phyloP scores from a whole-genome alignment of 1,284 basidiomycete genomes.

The Leccinum solheimii region DNA sequence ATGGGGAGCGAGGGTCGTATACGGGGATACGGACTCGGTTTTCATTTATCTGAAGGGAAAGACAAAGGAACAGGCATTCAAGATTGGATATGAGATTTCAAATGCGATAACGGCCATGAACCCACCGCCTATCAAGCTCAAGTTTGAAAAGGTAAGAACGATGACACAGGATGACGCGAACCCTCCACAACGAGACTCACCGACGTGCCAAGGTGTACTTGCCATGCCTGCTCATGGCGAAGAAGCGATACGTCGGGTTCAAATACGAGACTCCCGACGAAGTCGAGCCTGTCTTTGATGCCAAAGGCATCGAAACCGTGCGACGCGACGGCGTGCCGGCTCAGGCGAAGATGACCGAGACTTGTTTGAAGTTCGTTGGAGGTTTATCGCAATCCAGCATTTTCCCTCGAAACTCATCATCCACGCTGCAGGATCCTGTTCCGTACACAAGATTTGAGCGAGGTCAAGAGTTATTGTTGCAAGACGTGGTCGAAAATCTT shows the following conservation, averaged over 20 bases:
- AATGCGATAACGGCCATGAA: constrained; percentile 85
- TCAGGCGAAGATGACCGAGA: constrained; percentile 88
- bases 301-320: constrained; percentile 97
- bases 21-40: constrained; percentile 97
- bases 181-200: not conserved
- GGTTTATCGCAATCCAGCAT: not conserved
- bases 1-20: constrained; percentile 93
- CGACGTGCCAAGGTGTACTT: constrained; percentile 73
- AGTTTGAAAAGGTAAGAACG: constrained; percentile 86
- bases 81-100: constrained; percentile 90
- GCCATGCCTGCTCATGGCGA: constrained; percentile 91
- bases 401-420: not conserved
- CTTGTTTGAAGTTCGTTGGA: constrained; percentile 68
- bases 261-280: constrained; percentile 90
- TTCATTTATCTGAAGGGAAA: constrained; percentile 88
- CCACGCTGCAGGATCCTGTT: constrained; percentile 72
- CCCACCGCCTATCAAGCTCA: constrained; percentile 90
- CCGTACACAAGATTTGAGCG: constrained; percentile 82
- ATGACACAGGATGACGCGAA: no score
- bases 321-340: constrained; percentile 88
- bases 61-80: constrained; percentile 91
- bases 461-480: constrained; percentile 88
- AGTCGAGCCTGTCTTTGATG: constrained; percentile 82
- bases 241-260: constrained; percentile 97
- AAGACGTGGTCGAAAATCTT: constrained; percentile 86